Evolutionary conservation across 1,284 basidiomycete species (phyloP), one percentile per base, ranked within the genome.

Genomic region (Cryptococcus wingfieldii): DNA sequence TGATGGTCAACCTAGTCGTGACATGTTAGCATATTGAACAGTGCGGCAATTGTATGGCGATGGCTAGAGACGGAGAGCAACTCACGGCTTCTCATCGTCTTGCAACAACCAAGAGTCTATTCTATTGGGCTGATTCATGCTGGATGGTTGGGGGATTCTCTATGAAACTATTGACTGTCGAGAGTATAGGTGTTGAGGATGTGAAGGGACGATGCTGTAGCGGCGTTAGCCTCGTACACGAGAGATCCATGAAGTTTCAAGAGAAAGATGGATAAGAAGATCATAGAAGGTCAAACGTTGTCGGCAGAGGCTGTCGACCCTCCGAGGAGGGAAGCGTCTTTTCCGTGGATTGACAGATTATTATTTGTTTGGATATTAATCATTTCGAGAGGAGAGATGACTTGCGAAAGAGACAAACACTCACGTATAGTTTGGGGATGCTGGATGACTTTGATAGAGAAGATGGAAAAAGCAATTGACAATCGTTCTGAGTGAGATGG

Each of bases 71-170:
- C 31, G 31, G 31, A 34, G 31, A 50, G 39, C 45, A 56, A 82
- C 90, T 80, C 80, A 95, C 90, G 84, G 81, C 79, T 88, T 88
- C 80, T 98, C 94, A 70, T 88, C 91, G 66, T 97, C 84, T 54
- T 95, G 89, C 72, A 87, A 92, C 65, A 94, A 62, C 77, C 77
- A 78, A 47, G 73, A 83, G 77, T 96, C 94, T 75, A 88, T 89
- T 66, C 95, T 86, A 75, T 87, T 87, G 9, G 93, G 93, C 49
- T 91, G 91, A 79, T 98, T 98, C 86, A 95, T 94, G 38, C 42
- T 51, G 55, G 25, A 34, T 34, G 31, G 5, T 6, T 34, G 31
- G 31, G 31, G 10, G 31, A 34, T 34, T 34, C 31, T 34, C 31
- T 34, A 34, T 34, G 31, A 34, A 34, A 34, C 9, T 46, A 46